A percentile compares a stretch with the other conserved stretches of the same genome.
Conservation (phyloP, 768 basidiomycete genomes). For the Russula compacta region DNA sequence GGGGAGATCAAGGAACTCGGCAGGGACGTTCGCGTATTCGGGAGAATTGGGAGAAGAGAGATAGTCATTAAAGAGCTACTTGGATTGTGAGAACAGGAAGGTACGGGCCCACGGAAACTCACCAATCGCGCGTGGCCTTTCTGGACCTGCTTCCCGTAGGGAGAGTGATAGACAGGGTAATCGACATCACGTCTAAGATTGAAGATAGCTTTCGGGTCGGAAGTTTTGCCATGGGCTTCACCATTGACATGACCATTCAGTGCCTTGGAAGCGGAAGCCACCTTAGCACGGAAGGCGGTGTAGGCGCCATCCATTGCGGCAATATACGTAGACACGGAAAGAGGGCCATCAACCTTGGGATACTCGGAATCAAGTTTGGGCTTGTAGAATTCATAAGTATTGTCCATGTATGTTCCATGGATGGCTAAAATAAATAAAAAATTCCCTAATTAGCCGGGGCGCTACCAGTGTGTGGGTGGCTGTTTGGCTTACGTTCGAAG, state of each 20-base stretch:
- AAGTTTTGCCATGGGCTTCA: slow-evolving; percentile 30
- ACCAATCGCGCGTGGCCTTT: slow-evolving; percentile 89
- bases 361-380: slow-evolving; percentile 91
- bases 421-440: slow-evolving; percentile 61
- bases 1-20: slow-evolving; percentile 55
- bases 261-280: slow-evolving; percentile 43
- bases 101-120: slow-evolving; percentile 20
- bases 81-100: background rate
- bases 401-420: slow-evolving; percentile 95
- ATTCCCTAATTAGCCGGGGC: slow-evolving; percentile 7
- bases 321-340: slow-evolving; percentile 92
- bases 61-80: slow-evolving; percentile 77
- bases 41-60: slow-evolving; percentile 61
- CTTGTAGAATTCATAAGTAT: slow-evolving; percentile 99
- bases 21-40: slow-evolving; percentile 63
- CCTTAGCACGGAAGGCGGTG: slow-evolving; percentile 73
- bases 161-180: slow-evolving; percentile 93
- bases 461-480: background rate
- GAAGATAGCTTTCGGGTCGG: slow-evolving; percentile 39
- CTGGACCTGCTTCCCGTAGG: slow-evolving; percentile 98
- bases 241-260: slow-evolving; percentile 28
- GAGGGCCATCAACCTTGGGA: slow-evolving; percentile 94
- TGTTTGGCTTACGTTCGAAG: slow-evolving; percentile 71
- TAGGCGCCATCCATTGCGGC: slow-evolving; percentile 90
- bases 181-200: slow-evolving; percentile 64